Conservation (phyloP, 371 early-diverging fungal species). For the Mucor racemosus region DNA sequence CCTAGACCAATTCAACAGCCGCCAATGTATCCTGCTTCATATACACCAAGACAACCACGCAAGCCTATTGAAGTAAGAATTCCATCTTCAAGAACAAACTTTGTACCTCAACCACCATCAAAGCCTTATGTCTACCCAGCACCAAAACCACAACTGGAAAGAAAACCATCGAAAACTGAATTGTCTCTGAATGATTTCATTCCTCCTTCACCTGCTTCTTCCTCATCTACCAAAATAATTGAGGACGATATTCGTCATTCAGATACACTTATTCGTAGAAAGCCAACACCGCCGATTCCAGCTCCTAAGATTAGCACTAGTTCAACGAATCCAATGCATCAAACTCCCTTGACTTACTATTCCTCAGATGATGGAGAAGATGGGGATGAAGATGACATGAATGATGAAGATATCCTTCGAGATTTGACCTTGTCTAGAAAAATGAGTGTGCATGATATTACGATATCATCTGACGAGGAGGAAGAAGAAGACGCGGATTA, state of each 20-base stretch:
- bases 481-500: slow-evolving; percentile 13
- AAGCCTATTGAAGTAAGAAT: slow-evolving; percentile 4
- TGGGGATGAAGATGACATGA: background rate
- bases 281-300: slow-evolving; percentile 10
- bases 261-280: background rate
- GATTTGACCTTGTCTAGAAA: slow-evolving; percentile 11
- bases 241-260: background rate
- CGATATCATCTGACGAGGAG: slow-evolving; percentile 9
- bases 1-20: slow-evolving; percentile 14
- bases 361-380: slow-evolving; percentile 16
- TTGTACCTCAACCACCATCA: background rate
- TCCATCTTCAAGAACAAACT: background rate
- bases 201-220: background rate
- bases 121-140: slow-evolving; percentile 14
- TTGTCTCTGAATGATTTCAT: background rate
- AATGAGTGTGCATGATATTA: slow-evolving; percentile 17
- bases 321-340: background rate
- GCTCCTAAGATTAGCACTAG: background rate
- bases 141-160: slow-evolving; percentile 9
- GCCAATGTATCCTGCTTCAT: background rate
- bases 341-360: background rate
- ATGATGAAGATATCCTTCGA: slow-evolving; percentile 4
- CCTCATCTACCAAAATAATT: slow-evolving; percentile 7
- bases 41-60: slow-evolving; percentile 10
- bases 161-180: slow-evolving; percentile 26